Evolutionary conservation across 352 stramenopile species (phyloP), one percentile per base, ranked within the genome.

Genomic region (Pythium myriotylum): DNA sequence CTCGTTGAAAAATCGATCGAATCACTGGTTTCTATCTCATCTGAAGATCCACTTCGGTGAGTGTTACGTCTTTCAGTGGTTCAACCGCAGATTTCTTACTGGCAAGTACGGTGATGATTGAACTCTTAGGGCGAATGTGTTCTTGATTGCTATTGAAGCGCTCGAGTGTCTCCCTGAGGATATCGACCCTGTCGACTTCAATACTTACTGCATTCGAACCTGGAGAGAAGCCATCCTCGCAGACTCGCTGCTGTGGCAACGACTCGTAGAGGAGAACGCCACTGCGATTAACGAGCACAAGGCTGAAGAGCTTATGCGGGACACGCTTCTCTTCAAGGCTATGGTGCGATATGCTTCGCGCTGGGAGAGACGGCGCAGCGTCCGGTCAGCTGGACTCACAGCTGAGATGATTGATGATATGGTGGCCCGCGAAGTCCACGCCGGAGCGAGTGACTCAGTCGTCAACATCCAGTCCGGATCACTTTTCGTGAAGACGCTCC

Each of bases 401-500:
- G 67, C 80, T 20, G 78, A 89, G 24, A 46, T 91, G 51, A 77
- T 94, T 46, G 77, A 86, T 59, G 77, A 81, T 16, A 59, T 94
- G 32, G 76, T 91, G 26, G 54, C 86, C 19, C 65, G 69, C 37
- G 81, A 92, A 53, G 74, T 65, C 19, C 48, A 75, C 46, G 68
- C 60, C 16, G 46, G 33, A 22, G 23, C 45, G 12, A 62, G 48
- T 20, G 68, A 79, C 54, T 79, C 76, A 0, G 55, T 88, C 4
- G 70, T 92, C 40, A 85, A 72, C 46, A 65, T 66, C 8, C 78
- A 71, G 20, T 79, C 74, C 23, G 76, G 84, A 20, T 83, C 89
- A 59, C 48, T 94, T 4, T 70, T 92, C 24, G 74, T 86, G 41
- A 94, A 94, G 76, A 88, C 85, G 45, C 72, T 94, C 46, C 75